Evolutionary conservation across 768 basidiomycete species (phyloP).

Genomic region (Phlebiopsis gigantea): DNA sequence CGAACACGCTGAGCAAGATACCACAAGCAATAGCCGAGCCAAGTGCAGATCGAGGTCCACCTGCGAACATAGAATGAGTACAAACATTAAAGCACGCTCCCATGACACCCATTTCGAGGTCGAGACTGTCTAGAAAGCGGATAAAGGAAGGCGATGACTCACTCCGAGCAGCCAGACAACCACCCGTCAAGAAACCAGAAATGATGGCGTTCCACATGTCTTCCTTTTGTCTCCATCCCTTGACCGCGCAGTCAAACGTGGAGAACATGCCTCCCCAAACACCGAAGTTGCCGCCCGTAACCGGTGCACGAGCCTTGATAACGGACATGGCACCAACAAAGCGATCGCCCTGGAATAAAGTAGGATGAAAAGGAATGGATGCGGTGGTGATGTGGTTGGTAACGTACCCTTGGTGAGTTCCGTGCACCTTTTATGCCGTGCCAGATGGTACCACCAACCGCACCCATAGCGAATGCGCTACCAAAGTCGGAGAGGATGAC

Average conservation of each 20-base stretch:
- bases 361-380: not conserved
- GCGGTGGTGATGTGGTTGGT: not conserved
- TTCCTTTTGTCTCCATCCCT: conserved; percentile 94
- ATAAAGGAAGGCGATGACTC: conserved; percentile 31
- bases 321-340: conserved; percentile 91
- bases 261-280: conserved; percentile 99
- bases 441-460: conserved; percentile 97
- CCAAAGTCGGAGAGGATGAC: conserved; percentile 98
- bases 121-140: not conserved
- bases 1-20: conserved; percentile 90
- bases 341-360: conserved; percentile 74
- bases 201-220: conserved; percentile 99
- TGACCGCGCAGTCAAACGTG: conserved; percentile 96
- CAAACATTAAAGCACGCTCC: too few species aligned
- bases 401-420: conserved; percentile 85
- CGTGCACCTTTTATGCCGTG: conserved; percentile 97
- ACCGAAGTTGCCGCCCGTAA: conserved; percentile 95
- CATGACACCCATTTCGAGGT: not conserved
- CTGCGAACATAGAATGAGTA: conserved; percentile 35
- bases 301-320: conserved; percentile 96
- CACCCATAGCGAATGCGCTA: conserved; percentile 96
- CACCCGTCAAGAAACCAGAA: conserved; percentile 97
- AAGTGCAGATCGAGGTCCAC: conserved; percentile 87
- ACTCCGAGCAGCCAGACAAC: conserved; percentile 92
- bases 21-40: conserved; percentile 95